Evolutionary conservation across 257 asterid genomes (phyloP).

Genomic region (Dorcoceras hygrometricum): DNA sequence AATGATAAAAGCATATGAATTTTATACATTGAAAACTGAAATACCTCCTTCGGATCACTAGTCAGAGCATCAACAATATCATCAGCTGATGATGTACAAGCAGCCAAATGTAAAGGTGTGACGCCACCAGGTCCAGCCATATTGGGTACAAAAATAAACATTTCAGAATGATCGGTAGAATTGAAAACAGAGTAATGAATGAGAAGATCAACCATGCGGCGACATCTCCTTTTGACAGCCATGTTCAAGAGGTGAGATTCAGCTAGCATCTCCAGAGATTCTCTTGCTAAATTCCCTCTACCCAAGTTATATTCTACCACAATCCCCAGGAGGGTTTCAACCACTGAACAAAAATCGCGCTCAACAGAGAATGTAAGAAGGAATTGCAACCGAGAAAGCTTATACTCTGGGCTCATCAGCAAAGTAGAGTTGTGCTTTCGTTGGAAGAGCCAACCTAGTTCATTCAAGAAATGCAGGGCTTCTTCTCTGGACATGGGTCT

Average conservation of each 20-base stretch:
- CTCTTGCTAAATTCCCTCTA: conserved; percentile 42
- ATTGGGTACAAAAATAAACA: conserved; percentile 54
- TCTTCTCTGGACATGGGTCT: conserved; percentile 44
- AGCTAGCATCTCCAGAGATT: conserved; percentile 66
- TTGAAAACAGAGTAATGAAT: conserved; percentile 40
- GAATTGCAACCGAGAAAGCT: conserved; percentile 58
- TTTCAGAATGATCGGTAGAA: conserved; percentile 35
- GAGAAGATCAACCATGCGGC: conserved; percentile 60
- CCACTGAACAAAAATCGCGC: conserved; percentile 65
- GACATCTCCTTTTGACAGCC: conserved; percentile 71
- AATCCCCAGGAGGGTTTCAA: conserved; percentile 64
- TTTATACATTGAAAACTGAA: neutral
- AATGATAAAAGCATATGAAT: neutral
- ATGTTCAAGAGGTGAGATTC: conserved; percentile 72
- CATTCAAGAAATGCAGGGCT: conserved; percentile 66
- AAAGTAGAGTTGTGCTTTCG: conserved; percentile 52
- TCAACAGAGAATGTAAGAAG: conserved; percentile 76
- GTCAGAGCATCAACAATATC: conserved; percentile 71
- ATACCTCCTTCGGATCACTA: conserved; percentile 77
- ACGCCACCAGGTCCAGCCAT: conserved; percentile 82
- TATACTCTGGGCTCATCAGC: conserved; percentile 49
- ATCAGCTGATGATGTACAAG: conserved; percentile 53
- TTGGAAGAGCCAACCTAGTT: conserved; percentile 92
- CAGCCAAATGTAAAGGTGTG: conserved; percentile 86
- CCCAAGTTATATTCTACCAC: conserved; percentile 60